Evolutionary conservation across 2,329 filamentous ascomycete species (phyloP).

Genomic region (Epichloe gansuensis): DNA sequence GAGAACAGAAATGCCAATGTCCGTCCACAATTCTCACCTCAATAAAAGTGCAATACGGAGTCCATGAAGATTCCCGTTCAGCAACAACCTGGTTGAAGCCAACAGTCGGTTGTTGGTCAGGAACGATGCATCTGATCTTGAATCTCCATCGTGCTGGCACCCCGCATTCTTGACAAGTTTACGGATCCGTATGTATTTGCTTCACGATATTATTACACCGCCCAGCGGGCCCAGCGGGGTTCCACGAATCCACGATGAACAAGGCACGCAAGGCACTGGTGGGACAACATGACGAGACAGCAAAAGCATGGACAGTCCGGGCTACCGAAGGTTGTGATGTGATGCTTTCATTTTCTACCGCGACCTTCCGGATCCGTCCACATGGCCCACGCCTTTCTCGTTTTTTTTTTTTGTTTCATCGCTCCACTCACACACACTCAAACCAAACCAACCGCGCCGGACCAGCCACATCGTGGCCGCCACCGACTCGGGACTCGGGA

Average conservation of each 20-base stretch:
- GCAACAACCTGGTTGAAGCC: neutral
- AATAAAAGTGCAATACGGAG: too few relatives aligned
- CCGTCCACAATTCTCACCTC: neutral
- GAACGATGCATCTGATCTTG: neutral
- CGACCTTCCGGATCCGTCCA: constrained; percentile 7
- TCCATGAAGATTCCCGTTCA: too few relatives aligned
- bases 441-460: constrained; percentile 1
- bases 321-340: too few relatives aligned
- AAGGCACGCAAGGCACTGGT: too few relatives aligned
- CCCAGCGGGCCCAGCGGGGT: too few relatives aligned
- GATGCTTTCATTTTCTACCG: neutral
- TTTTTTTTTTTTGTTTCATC: constrained; percentile 1
- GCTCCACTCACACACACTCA: neutral
- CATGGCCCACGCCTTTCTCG: constrained; percentile 1
- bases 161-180: neutral
- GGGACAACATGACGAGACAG: too few relatives aligned
- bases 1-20: neutral
- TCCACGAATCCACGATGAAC: too few relatives aligned
- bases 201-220: too few relatives aligned
- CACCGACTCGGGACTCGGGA: constrained; percentile 1
- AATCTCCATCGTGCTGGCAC: neutral
- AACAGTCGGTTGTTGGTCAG: neutral
- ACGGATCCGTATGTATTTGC: neutral
- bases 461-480: neutral
- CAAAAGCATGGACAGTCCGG: too few relatives aligned